phyloP scores from a whole-genome alignment of 73 alveolate species.

The Paramecium primaurelia region DNA sequence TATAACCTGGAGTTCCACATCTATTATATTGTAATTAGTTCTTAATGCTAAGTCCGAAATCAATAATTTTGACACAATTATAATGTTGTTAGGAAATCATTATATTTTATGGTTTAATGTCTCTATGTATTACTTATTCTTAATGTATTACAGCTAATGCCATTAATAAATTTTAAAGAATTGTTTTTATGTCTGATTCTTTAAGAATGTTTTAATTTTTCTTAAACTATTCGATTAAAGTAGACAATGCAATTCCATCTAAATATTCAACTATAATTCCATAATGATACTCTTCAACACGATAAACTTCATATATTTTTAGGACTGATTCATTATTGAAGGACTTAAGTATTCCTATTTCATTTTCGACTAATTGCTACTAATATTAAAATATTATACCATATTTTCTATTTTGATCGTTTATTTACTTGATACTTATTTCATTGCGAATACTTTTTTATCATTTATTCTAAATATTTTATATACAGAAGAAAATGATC shows the following conservation, averaged over 20 bases:
- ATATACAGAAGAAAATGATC: conserved; percentile 41
- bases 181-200: background rate
- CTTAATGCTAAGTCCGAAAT: conserved; percentile 31
- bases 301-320: conserved; percentile 20
- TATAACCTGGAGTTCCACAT: conserved; percentile 93
- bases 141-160: conserved; percentile 73
- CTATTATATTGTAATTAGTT: conserved; percentile 23
- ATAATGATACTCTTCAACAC: conserved; percentile 26
- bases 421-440: conserved; percentile 11
- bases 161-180: background rate
- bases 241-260: background rate
- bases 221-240: conserved; percentile 9
- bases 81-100: conserved; percentile 46
- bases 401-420: conserved; percentile 20
- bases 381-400: background rate
- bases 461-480: background rate
- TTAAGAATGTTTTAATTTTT: background rate
- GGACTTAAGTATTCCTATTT: background rate
- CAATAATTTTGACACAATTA: conserved; percentile 3
- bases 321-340: background rate
- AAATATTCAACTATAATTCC: conserved; percentile 1
- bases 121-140: conserved; percentile 72
- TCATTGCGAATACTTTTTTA: conserved; percentile 20
- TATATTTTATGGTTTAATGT: conserved; percentile 78
- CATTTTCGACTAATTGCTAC: background rate